Conservation (phyloP, 805 yeast species). For the Wickerhamiella qilinensis region DNA sequence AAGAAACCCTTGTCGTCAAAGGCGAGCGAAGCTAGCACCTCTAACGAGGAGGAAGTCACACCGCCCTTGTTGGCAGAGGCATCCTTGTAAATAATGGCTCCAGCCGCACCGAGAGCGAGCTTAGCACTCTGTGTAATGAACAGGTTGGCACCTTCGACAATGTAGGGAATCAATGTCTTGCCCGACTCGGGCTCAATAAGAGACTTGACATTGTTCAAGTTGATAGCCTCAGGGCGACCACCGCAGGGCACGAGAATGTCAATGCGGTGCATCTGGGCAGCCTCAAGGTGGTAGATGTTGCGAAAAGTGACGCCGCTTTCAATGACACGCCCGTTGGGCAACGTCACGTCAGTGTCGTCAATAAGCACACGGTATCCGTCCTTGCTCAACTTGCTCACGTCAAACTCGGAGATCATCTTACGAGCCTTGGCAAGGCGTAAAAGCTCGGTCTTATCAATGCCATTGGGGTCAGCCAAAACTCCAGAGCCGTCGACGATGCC, state of each 20-base stretch:
- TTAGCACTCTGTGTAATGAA: slow-evolving; percentile 92
- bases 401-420: slow-evolving; percentile 54
- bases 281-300: slow-evolving; percentile 72
- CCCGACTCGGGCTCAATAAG: slow-evolving; percentile 62
- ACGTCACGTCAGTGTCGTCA: slow-evolving; percentile 61
- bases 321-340: slow-evolving; percentile 64
- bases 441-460: slow-evolving; percentile 68
- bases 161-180: slow-evolving; percentile 60
- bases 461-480: slow-evolving; percentile 81
- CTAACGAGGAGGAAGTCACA: slow-evolving; percentile 90
- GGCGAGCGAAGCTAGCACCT: slow-evolving; percentile 85
- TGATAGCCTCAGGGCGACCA: slow-evolving; percentile 94
- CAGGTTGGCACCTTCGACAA: slow-evolving; percentile 95
- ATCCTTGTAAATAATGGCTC: slow-evolving; percentile 78
- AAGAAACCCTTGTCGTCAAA: slow-evolving; percentile 75
- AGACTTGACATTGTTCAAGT: slow-evolving; percentile 59
- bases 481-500: slow-evolving; percentile 94
- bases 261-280: slow-evolving; percentile 45
- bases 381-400: slow-evolving; percentile 45
- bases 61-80: slow-evolving; percentile 98
- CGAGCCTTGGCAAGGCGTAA: slow-evolving; percentile 63
- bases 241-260: slow-evolving; percentile 96
- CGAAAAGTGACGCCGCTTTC: slow-evolving; percentile 81
- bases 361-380: slow-evolving; percentile 72
- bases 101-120: slow-evolving; percentile 69